Evolutionary conservation across 176 grass and related monocot genomes (phyloP), one percentile per base, ranked within the genome.

Genomic region (Aechmea fasciata): DNA sequence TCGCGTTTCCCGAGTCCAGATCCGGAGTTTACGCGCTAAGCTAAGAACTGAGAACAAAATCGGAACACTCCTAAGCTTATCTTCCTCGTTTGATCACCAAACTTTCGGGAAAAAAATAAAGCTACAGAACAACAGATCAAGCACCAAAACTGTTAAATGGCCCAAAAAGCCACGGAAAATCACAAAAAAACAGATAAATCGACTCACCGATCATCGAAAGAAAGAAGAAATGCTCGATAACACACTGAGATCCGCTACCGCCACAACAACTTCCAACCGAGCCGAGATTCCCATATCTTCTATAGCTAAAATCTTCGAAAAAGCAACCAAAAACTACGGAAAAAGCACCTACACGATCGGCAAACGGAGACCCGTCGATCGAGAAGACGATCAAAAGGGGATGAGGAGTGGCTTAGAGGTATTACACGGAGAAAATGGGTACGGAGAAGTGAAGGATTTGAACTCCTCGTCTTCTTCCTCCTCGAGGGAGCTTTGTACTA

Each of bases 161-260:
- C 79, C 62, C 63, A 61, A 69, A 57, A 13, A 0, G 10, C 2
- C 51, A 14, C 12, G 1, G 20, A 63, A 49, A 13, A 17, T 17
- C 62, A 73, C 63, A 20, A 52, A 55, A 66, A 11, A 11, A 24
- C 1, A 6, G 4, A 9, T 24, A 11, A 25, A 2, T 26, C 4
- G 13, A 80, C 82, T 75, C 76, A 90, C 72, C 71, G 48, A 71
- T 65, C 53, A 13, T 78, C 49, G 19, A 20, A 59, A 59, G 52
- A 73, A 24, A n/a, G 13, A 28, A 3, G 47, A 47, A 17, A 26
- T 54, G 69, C 13, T 47, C 15, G 70, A 33, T 9, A 61, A 61
- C 55, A 61, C 55, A 18, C 55, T 61, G 17, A 61, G 13, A 61
- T 61, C 20, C 14, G 13, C 55, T 9, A 9, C 55, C 55, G 15